phyloP scores from a whole-genome alignment of 2,329 filamentous ascomycete species.

The Paraphaeosphaeria minitans region DNA sequence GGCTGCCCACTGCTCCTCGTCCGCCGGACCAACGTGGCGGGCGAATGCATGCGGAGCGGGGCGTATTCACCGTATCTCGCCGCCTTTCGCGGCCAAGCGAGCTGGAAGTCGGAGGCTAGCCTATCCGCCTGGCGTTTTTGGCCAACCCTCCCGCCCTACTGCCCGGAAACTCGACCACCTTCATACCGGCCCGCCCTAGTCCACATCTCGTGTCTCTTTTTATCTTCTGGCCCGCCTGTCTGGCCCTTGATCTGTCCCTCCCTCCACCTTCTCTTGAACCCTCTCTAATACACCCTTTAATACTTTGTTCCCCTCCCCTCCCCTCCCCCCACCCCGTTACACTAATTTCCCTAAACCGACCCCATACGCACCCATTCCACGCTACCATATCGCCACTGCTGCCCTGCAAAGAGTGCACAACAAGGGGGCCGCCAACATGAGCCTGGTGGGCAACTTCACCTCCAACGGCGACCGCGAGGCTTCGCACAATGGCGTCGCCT shows the following conservation, averaged over 20 bases:
- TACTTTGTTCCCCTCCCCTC: neutral
- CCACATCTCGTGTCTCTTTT: neutral
- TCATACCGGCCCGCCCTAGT: neutral
- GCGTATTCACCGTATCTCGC: conserved; percentile 7
- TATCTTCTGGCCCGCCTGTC: neutral
- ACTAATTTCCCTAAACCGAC: neutral
- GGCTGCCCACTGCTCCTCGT: too few relatives aligned
- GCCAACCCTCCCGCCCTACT: neutral
- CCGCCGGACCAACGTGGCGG: neutral
- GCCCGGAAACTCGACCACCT: neutral
- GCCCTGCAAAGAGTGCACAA: neutral
- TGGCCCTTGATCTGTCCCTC: neutral
- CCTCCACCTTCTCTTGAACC: neutral
- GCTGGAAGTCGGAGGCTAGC: conserved; percentile 4
- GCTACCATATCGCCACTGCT: neutral
- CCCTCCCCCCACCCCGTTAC: too few relatives aligned
- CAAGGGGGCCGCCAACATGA: conserved; percentile 37
- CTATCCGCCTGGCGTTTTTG: neutral
- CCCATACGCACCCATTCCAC: neutral
- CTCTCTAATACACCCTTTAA: neutral
- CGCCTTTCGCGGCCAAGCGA: conserved; percentile 1
- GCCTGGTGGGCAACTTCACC: conserved; percentile 51
- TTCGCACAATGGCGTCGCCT: conserved; percentile 42
- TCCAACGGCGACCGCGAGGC: conserved; percentile 51
- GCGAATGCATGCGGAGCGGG: neutral